Conservation (phyloP, 768 basidiomycete species). For the Arthromyces matolae region DNA sequence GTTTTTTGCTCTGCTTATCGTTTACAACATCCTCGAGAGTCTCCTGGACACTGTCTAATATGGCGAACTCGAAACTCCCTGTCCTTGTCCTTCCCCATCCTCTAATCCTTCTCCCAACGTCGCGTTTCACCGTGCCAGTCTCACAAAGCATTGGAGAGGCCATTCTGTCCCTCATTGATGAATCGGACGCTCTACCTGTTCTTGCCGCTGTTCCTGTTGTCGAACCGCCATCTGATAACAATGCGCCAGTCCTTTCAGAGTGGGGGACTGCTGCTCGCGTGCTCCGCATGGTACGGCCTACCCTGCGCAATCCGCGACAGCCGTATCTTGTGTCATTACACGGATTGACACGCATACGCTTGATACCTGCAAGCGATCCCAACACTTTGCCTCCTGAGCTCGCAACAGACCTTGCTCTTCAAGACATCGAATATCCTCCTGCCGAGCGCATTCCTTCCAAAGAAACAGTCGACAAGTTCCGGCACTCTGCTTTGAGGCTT, state of each 20-base stretch:
- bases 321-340: slow-evolving; percentile 70
- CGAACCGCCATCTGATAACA: slow-evolving; percentile 19
- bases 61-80: slow-evolving; percentile 53
- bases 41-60: slow-evolving; percentile 15
- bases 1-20: slow-evolving; percentile 2
- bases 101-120: slow-evolving; percentile 69
- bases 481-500: slow-evolving; percentile 59
- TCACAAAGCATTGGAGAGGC: slow-evolving; percentile 57
- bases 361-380: slow-evolving; percentile 36
- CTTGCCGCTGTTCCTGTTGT: slow-evolving; percentile 64
- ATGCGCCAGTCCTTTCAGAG: slow-evolving; percentile 34
- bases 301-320: slow-evolving; percentile 49
- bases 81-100: slow-evolving; percentile 71
- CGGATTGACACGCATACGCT: slow-evolving; percentile 63
- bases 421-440: slow-evolving; percentile 47
- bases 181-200: slow-evolving; percentile 65
- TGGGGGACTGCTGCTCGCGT: slow-evolving; percentile 74
- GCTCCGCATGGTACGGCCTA: slow-evolving; percentile 62
- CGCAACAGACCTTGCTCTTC: slow-evolving; percentile 30
- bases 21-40: background rate
- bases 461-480: slow-evolving; percentile 64
- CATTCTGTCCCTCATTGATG: slow-evolving; percentile 63
- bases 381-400: slow-evolving; percentile 25
- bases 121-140: slow-evolving; percentile 66
- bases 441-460: slow-evolving; percentile 43